Evolutionary conservation across 2,329 filamentous ascomycete genomes (phyloP), one percentile per base, ranked within the genome.

Genomic region (Botrytis byssoidea): DNA sequence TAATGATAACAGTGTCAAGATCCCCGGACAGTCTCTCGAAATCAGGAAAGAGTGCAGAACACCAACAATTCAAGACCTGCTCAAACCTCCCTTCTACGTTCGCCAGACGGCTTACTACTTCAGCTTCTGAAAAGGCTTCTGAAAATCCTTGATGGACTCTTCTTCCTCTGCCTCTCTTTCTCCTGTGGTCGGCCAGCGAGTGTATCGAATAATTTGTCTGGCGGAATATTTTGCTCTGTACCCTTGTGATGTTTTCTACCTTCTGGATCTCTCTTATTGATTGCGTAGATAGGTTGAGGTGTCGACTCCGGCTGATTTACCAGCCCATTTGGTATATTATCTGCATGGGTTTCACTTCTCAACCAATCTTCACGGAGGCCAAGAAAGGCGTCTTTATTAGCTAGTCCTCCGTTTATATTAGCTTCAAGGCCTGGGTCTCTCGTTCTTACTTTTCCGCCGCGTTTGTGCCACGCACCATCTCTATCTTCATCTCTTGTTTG

Each of bases 261-360:
- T 2, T 25, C 46, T 12, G 46, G 22, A 51, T 35, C 35, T 35
- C 35, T 35, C 35, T 6, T 35, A 35, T 35, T 35, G 4, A 5
- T 35, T 35, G 35, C 35, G 35, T 35, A 35, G 35, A 5, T 4
- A 35, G 4, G 35, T 35, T 35, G 35, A 35, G 35, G 35, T 35
- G 35, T 35, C 35, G 35, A 35, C 35, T 35, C 5, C 35, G 35
- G 35, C 6, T 35, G 35, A 16, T 42, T 42, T 42, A 42, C 42
- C 5, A 4, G 3, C 42, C 16, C 42, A 16, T 42, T 5, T 5
- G 2, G 42, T 42, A 14, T 42, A 42, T 16, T 16, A 44, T 1
- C 42, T 44, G 42, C 1, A 8, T 7, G 42, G 16, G 1, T 44
- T 20, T 44, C 0, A 0, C 1, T 18, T 44, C 0, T 3, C 42